A percentile compares a stretch with the other conserved stretches of the same genome.
Conservation (phyloP, 192 early-diverging fungal species). For the Coemansia sp. region DNA sequence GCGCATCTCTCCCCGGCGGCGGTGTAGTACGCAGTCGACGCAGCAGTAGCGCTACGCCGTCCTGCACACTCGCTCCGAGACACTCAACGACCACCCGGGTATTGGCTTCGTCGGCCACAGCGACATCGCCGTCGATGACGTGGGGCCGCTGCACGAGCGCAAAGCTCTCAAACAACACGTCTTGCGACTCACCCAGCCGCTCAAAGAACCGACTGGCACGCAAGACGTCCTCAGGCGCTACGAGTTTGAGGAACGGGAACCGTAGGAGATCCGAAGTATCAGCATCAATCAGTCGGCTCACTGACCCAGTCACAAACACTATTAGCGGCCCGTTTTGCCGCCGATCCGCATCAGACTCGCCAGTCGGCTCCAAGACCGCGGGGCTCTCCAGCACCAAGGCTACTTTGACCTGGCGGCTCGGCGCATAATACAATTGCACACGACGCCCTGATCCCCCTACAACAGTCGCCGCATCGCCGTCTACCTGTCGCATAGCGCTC, state of each 20-base stretch:
- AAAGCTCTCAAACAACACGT: constrained; percentile 44
- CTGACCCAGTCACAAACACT: constrained; percentile 43
- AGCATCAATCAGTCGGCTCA: constrained; percentile 38
- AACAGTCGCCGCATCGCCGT: neutral
- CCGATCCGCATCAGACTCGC: constrained; percentile 16
- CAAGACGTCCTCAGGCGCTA: constrained; percentile 48
- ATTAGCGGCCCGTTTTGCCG: constrained; percentile 31
- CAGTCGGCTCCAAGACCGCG: constrained; percentile 5
- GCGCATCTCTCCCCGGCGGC: constrained; percentile 28
- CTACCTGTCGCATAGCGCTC: neutral
- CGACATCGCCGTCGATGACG: constrained; percentile 45
- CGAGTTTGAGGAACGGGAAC: constrained; percentile 45
- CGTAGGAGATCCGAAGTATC: constrained; percentile 42
- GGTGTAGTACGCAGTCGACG: constrained; percentile 20
- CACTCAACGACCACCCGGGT: constrained; percentile 40
- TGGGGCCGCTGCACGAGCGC: constrained; percentile 39
- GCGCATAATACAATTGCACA: constrained; percentile 41
- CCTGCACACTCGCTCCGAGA: constrained; percentile 46
- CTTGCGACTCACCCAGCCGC: constrained; percentile 26
- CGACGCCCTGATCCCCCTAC: constrained; percentile 9
- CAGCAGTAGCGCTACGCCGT: constrained; percentile 43
- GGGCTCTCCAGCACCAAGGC: constrained; percentile 49
- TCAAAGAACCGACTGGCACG: constrained; percentile 40
- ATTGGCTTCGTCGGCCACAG: constrained; percentile 32
- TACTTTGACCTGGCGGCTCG: constrained; percentile 40